A percentile compares a stretch with the other conserved stretches of the same genome.
Conservation (phyloP, 345 rosid species). For the Gossypium australe region DNA sequence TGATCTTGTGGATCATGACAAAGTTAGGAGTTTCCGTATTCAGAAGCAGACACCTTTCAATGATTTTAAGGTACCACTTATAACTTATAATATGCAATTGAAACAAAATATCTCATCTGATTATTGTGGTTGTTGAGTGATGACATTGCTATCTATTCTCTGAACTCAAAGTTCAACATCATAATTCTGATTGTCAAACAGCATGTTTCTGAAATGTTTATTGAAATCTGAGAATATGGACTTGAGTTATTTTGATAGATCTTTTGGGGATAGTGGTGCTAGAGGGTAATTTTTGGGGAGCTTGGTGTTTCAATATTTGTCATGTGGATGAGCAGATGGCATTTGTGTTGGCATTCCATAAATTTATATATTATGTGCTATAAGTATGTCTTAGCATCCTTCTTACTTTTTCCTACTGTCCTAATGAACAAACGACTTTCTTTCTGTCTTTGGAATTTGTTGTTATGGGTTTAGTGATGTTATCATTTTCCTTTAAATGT, state of each 20-base stretch:
- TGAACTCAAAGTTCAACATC: neutral
- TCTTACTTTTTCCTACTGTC: neutral
- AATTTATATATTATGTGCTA: neutral
- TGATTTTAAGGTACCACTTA: conserved; percentile 61
- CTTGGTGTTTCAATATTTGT: neutral
- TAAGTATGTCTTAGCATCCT: neutral
- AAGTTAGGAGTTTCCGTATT: conserved; percentile 85
- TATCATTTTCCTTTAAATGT: neutral
- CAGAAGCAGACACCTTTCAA: conserved; percentile 76
- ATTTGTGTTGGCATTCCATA: neutral
- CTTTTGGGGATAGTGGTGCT: neutral
- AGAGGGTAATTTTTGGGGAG: neutral
- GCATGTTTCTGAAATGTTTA: neutral
- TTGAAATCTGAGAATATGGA: neutral
- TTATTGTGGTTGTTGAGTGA: neutral
- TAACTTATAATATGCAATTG: neutral
- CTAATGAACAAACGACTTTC: neutral
- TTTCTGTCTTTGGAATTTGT: conserved; percentile 5
- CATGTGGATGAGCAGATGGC: neutral
- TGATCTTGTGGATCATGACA: conserved; percentile 97
- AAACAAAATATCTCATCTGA: neutral
- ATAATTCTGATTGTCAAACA: neutral
- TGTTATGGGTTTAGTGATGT: neutral
- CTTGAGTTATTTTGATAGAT: neutral
- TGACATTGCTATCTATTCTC: neutral